phyloP scores from a whole-genome alignment of 2,329 filamentous ascomycete genomes.

The Fusarium austroafricanum region DNA sequence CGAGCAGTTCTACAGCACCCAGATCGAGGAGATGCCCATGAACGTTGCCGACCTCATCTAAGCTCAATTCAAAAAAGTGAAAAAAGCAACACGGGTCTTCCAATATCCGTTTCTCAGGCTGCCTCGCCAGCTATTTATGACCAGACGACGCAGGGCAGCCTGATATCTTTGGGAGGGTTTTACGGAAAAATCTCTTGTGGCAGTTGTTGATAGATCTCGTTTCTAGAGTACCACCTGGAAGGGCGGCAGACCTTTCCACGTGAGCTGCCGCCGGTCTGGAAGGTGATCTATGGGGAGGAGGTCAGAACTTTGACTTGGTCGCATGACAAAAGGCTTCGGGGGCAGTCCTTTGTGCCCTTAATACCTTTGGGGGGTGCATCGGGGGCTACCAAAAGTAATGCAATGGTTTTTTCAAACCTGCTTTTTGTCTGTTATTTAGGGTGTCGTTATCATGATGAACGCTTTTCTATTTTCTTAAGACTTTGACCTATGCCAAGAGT shows the following conservation, averaged over 20 bases:
- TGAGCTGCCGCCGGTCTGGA: constrained; percentile 44
- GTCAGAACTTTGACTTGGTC: constrained; percentile 47
- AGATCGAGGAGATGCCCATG: constrained; percentile 99
- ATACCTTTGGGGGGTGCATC: constrained; percentile 50
- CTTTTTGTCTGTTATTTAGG: constrained; percentile 53
- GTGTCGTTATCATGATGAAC: constrained; percentile 52
- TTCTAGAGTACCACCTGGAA: constrained; percentile 51
- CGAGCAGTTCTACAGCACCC: constrained; percentile 99
- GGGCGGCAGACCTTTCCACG: constrained; percentile 29
- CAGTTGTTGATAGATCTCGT: constrained; percentile 57
- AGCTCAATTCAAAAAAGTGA: constrained; percentile 48
- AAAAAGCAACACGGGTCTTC: constrained; percentile 40
- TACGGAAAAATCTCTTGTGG: constrained; percentile 51
- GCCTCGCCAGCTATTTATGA: constrained; percentile 35
- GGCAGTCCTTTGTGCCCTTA: constrained; percentile 55
- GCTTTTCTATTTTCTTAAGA: constrained; percentile 39
- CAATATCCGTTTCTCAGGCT: constrained; percentile 42
- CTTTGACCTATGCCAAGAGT: background rate
- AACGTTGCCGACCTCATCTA: constrained; percentile 82
- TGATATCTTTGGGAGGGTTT: constrained; percentile 48
- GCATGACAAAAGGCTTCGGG: constrained; percentile 52
- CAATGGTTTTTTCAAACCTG: constrained; percentile 51
- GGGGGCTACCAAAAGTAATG: constrained; percentile 58
- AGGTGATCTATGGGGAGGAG: constrained; percentile 48
- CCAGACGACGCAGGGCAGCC: constrained; percentile 44